Conservation (phyloP, 2,329 filamentous ascomycete genomes). For the Plenodomus biglobosus region DNA sequence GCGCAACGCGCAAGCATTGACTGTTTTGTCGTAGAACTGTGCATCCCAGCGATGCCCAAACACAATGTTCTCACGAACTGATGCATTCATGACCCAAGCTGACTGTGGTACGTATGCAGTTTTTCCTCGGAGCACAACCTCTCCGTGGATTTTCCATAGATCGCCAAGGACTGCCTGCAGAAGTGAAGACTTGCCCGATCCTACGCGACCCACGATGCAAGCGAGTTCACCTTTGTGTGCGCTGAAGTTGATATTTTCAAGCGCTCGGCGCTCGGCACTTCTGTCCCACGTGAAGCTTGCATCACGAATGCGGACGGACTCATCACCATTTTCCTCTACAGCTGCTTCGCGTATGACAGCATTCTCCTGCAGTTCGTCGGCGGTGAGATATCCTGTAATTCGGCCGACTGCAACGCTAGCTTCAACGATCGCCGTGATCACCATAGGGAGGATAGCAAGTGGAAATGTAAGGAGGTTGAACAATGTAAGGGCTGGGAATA, state of each 20-base stretch:
- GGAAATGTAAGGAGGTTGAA: conserved; percentile 98
- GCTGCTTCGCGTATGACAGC: conserved; percentile 72
- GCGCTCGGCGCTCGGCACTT: conserved; percentile 65
- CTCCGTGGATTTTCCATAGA: conserved; percentile 83
- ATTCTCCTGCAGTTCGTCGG: conserved; percentile 87
- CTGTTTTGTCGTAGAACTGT: conserved; percentile 88
- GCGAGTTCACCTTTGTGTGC: conserved; percentile 91
- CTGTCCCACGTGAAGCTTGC: conserved; percentile 95
- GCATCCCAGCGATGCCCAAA: conserved; percentile 95
- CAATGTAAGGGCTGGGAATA: conserved; percentile 88
- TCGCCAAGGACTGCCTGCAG: conserved; percentile 87
- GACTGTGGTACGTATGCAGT: conserved; percentile 92
- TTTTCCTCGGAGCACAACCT: conserved; percentile 77
- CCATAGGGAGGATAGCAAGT: conserved; percentile 91
- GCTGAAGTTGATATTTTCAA: conserved; percentile 83
- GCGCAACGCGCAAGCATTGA: conserved; percentile 84
- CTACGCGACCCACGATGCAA: conserved; percentile 93
- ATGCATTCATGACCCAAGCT: conserved; percentile 97
- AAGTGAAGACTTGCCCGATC: conserved; percentile 90
- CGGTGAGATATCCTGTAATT: conserved; percentile 78
- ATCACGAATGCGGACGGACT: conserved; percentile 79
- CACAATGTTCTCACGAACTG: conserved; percentile 93
- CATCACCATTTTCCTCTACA: conserved; percentile 76
- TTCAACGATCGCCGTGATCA: conserved; percentile 94
- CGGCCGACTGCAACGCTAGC: conserved; percentile 89